Evolutionary conservation across 768 basidiomycete genomes (phyloP).

Genomic region (Russula brevipes): DNA sequence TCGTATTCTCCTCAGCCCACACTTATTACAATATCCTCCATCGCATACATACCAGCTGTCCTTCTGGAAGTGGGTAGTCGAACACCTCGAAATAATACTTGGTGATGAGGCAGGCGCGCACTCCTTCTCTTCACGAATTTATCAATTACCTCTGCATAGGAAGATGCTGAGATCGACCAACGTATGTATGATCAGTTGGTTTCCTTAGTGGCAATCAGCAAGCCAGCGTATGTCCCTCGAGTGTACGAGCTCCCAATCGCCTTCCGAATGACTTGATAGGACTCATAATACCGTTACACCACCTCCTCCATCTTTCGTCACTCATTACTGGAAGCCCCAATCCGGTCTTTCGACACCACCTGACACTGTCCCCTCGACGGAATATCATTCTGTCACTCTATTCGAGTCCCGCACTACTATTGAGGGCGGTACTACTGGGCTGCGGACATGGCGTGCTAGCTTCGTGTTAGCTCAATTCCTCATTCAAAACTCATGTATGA

Average conservation of each 20-base stretch:
- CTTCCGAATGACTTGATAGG: slow-evolving; percentile 23
- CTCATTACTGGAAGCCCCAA: slow-evolving; percentile 52
- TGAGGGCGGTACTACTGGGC: slow-evolving; percentile 72
- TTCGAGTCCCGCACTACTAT: slow-evolving; percentile 70
- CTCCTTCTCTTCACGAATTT: slow-evolving; percentile 6
- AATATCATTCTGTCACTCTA: slow-evolving; percentile 49
- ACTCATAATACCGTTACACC: slow-evolving; percentile 25
- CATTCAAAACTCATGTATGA: slow-evolving; percentile 48
- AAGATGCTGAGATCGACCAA: slow-evolving; percentile 60
- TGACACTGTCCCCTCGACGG: not conserved
- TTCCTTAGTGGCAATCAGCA: slow-evolving; percentile 36
- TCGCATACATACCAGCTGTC: slow-evolving; percentile 53
- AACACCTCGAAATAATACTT: slow-evolving; percentile 44
- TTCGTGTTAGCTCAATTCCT: slow-evolving; percentile 60
- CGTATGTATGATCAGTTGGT: slow-evolving; percentile 61
- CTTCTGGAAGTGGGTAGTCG: slow-evolving; percentile 74
- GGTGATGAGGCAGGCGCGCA: slow-evolving; percentile 43
- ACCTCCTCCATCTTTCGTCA: slow-evolving; percentile 56
- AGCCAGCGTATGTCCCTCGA: slow-evolving; percentile 30
- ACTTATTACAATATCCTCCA: slow-evolving; percentile 56
- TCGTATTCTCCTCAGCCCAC: slow-evolving; percentile 45
- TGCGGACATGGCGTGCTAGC: slow-evolving; percentile 76
- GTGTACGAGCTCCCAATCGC: slow-evolving; percentile 26
- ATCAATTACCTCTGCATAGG: slow-evolving; percentile 22
- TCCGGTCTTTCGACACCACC: not conserved